Evolutionary conservation across 2,329 filamentous ascomycete species (phyloP).

Genomic region (Cladophialophora exuberans): DNA sequence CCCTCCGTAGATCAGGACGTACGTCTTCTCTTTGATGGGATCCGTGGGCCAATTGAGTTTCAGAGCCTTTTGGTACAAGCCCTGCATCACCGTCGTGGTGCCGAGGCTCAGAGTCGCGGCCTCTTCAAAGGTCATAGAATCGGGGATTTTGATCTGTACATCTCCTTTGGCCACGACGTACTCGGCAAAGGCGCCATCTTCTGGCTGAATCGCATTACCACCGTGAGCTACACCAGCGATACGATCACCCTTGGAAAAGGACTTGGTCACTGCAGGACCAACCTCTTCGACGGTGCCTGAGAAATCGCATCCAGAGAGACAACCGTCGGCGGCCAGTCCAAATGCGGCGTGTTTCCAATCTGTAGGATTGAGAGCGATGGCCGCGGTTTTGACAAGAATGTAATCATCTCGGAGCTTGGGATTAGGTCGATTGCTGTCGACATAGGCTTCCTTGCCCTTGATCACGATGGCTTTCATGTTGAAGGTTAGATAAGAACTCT

Average conservation of each 20-base stretch:
- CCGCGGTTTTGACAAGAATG: constrained; percentile 42
- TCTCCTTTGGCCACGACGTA: constrained; percentile 39
- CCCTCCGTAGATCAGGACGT: constrained; percentile 50
- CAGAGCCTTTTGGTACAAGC: constrained; percentile 30
- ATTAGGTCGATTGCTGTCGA: constrained; percentile 37
- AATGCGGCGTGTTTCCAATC: constrained; percentile 57
- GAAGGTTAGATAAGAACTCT: neutral
- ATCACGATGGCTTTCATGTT: constrained; percentile 30
- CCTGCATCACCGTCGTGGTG: constrained; percentile 31
- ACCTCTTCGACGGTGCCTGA: constrained; percentile 38
- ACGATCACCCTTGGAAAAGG: constrained; percentile 40
- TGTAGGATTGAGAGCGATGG: constrained; percentile 51
- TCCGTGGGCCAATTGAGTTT: constrained; percentile 31
- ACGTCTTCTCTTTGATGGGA: constrained; percentile 32
- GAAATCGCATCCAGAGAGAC: constrained; percentile 43
- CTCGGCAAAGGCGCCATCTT: constrained; percentile 43
- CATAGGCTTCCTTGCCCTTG: constrained; percentile 25
- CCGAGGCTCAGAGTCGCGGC: constrained; percentile 40
- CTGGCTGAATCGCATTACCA: constrained; percentile 35
- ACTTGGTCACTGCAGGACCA: constrained; percentile 26
- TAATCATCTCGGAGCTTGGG: constrained; percentile 42
- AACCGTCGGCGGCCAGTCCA: constrained; percentile 39
- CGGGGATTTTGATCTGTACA: constrained; percentile 38
- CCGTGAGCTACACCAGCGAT: constrained; percentile 44
- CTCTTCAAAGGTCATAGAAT: constrained; percentile 37